These are phyloP conservation scores for Arthrobotrys entomopaga DNA, from an alignment of 2,329 filamentous ascomycete genomes.

Conservation along the genomic window DNA sequence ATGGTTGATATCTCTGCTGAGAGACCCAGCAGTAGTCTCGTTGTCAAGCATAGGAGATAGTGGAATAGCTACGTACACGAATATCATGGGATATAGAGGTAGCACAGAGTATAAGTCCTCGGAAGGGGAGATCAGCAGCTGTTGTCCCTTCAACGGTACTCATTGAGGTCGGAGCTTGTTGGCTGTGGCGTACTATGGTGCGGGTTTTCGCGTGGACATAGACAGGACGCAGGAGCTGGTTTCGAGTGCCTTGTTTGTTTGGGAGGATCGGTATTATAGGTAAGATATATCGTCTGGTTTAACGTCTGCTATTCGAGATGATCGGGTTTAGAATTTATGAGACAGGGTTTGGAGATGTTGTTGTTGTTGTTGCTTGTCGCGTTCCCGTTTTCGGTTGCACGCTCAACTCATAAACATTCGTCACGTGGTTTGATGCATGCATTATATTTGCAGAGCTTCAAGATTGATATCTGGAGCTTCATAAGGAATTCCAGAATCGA, in stretches of 20 bases:
- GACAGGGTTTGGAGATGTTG: neutral
- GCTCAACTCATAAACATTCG: conserved; percentile 4
- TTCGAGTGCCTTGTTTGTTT: too few relatives aligned
- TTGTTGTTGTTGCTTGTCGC: neutral
- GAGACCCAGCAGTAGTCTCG: neutral
- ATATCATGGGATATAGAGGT: conserved; percentile 83
- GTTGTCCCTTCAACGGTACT: conserved; percentile 41
- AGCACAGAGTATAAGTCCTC: conserved; percentile 82
- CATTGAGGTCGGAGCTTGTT: conserved; percentile 30
- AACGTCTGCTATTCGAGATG: neutral
- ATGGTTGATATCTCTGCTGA: neutral
- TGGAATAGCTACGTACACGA: conserved; percentile 69
- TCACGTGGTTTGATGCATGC: neutral
- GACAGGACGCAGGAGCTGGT: neutral
- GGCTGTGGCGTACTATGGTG: neutral
- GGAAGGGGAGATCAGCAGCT: conserved; percentile 68
- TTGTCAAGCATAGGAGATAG: conserved; percentile 62
- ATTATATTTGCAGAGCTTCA: neutral
- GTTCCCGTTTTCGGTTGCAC: neutral
- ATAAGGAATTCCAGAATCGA: too few relatives aligned
- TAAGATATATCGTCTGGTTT: too few relatives aligned
- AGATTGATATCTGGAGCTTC: neutral
- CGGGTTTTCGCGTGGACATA: conserved; percentile 1
- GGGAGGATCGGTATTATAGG: too few relatives aligned
- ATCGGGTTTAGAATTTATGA: neutral